Conservation (phyloP, 495 filamentous ascomycete species). For the Podospora fimiseda region DNA sequence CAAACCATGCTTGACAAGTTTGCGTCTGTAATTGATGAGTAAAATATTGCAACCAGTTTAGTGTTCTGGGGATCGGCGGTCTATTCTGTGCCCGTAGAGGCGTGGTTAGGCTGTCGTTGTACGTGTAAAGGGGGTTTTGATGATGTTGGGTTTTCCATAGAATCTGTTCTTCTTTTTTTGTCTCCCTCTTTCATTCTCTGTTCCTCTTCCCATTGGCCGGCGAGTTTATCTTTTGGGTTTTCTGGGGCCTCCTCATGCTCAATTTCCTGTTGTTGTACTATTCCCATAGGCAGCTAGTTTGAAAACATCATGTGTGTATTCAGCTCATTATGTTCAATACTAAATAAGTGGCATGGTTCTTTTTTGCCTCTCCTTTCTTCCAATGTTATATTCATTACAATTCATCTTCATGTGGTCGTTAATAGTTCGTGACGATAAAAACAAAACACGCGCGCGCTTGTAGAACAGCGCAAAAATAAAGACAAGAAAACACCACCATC, state of each 20-base stretch:
- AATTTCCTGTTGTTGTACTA: not conserved
- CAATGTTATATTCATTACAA: not conserved
- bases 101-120: not conserved
- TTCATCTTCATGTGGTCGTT: not conserved
- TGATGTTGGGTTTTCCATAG: not conserved
- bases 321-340: too few species aligned
- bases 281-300: not conserved
- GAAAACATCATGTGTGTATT: too few species aligned
- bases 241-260: not conserved
- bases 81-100: too few species aligned
- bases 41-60: too few species aligned
- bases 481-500: too few species aligned
- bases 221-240: not conserved
- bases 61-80: too few species aligned
- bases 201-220: not conserved
- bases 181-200: conserved; percentile 9
- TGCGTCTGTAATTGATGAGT: conserved; percentile 89
- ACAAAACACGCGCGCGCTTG: too few species aligned
- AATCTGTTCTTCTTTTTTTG: not conserved
- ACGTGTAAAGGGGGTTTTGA: not conserved
- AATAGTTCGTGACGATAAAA: not conserved
- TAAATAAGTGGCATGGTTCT: not conserved
- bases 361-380: not conserved
- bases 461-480: too few species aligned
- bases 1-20: conserved; percentile 94